Base-by-base conservation (phyloP, 495 filamentous ascomycete species). In the Penicillium crystallinum region DNA sequence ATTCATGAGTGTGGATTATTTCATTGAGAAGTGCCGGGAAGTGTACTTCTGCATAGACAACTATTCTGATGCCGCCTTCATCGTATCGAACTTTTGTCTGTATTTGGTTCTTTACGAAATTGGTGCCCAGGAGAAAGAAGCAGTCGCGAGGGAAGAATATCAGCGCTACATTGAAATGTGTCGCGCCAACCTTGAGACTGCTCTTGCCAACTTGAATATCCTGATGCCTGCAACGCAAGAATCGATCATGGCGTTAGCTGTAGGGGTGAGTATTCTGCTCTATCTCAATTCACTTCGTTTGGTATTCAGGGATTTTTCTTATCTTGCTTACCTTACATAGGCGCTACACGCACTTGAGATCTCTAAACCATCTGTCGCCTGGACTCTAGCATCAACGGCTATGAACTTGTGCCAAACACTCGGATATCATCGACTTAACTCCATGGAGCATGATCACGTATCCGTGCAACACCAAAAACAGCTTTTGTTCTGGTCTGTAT, bases 311-410 rank as follows among this genome's bases (percentile, higher is more conserved):
- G 8, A 37, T 7, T 14, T 19, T 8, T 1, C 12, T 34, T 14
- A 31, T 15, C 3, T 42, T 41, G 42, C 54, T 53, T 1, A 53
- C 15, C 14, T 27, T 15, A 11, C 2, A 6, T 25, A 77, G 76
- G 68, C 76, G 39, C 62, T 71, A 33, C 82, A 84, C 58, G 78
- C 81, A 14, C 75, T 86, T 29, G 82, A 88, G 41, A 75, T 80
- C 9, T 82, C 80, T 7, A 82, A 83, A 33, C 82, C 82, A 1
- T 82, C 83, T 0, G 67, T 86, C 6, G 80, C 79, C n/a, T 81
- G 83, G 76, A 75, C 79, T 2, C 63, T 88, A 22, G 77, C 73
- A n/a, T 76, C 78, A 1, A 73, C 69, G 1, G 83, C 83, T 1
- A 75, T 76, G 11, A 73, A 75, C 8, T 71, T 87, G 44, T 86